These are phyloP conservation scores for Primulina huaijiensis DNA, from an alignment of 257 asterid species.

Conservation along the genomic window DNA sequence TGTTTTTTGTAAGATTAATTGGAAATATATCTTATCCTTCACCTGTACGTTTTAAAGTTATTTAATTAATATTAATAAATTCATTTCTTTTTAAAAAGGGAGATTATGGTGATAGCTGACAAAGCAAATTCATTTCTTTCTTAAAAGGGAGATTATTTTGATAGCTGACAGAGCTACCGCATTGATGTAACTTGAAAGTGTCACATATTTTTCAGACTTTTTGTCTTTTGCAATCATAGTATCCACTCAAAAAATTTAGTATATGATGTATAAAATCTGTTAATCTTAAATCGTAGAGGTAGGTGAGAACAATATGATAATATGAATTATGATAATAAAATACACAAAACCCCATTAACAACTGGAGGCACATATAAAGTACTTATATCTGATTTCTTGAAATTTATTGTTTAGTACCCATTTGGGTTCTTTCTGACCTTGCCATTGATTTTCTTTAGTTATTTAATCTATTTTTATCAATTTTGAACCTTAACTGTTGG, in stretches of 20 bases:
- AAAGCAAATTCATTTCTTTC: neutral
- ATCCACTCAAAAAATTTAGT: neutral
- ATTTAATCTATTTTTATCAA: too few species aligned
- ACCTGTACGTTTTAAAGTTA: neutral
- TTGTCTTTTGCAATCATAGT: neutral
- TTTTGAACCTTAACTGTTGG: slow-evolving; percentile 15
- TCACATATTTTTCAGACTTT: neutral
- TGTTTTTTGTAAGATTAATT: neutral
- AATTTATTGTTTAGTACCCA: neutral
- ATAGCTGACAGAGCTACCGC: neutral
- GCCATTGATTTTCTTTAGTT: neutral
- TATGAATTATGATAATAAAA: neutral
- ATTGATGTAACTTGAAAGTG: neutral
- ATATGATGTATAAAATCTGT: neutral
- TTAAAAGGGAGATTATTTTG: too few species aligned
- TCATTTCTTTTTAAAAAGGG: too few species aligned
- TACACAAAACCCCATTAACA: neutral
- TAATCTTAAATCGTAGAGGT: slow-evolving; percentile 10
- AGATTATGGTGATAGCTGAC: neutral
- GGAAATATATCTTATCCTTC: neutral
- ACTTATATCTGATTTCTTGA: neutral
- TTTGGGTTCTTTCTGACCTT: slow-evolving; percentile 7
- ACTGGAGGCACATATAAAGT: too few species aligned
- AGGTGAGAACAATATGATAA: neutral
- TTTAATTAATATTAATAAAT: too few species aligned